Evolutionary conservation across 2,329 filamentous ascomycete species (phyloP).

Genomic region (Neonectria sp.): DNA sequence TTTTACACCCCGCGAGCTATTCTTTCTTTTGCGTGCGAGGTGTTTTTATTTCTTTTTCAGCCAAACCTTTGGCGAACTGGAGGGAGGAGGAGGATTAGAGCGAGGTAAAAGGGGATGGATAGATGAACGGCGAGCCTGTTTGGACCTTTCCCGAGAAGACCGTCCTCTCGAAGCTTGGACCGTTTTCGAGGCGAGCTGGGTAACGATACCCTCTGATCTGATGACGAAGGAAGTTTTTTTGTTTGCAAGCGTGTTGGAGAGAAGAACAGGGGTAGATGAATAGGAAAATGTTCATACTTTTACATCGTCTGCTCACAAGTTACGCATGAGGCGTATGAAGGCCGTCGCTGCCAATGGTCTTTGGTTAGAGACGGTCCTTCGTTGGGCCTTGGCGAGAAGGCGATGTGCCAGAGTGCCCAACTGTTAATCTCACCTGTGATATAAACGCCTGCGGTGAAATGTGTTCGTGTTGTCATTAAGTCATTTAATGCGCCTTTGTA

Average conservation of each 20-base stretch:
- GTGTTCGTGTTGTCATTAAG: constrained; percentile 9
- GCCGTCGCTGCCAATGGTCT: neutral
- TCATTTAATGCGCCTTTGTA: neutral
- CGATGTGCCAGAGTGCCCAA: neutral
- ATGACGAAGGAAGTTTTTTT: constrained; percentile 33
- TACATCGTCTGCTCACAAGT: neutral
- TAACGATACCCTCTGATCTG: constrained; percentile 28
- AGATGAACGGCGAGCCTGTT: constrained; percentile 10
- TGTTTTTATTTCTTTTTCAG: constrained; percentile 24
- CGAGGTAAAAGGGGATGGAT: constrained; percentile 15
- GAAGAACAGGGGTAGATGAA: constrained; percentile 40
- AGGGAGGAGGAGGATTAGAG: constrained; percentile 24
- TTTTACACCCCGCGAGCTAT: constrained; percentile 14
- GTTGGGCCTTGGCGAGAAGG: too few relatives aligned
- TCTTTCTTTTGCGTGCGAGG: constrained; percentile 28
- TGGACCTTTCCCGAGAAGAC: neutral
- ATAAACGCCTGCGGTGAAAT: constrained; percentile 2
- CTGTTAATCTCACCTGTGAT: neutral
- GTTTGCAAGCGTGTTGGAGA: constrained; percentile 40
- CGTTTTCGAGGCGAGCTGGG: constrained; percentile 16
- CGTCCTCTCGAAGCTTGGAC: constrained; percentile 2
- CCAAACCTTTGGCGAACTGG: constrained; percentile 4
- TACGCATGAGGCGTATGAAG: neutral
- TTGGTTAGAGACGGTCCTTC: neutral
- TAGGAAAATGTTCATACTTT: constrained; percentile 35